Evolutionary conservation across 805 yeast genomes (phyloP), one percentile per base, ranked within the genome.

Genomic region (Schwanniomyces vanrijiae): DNA sequence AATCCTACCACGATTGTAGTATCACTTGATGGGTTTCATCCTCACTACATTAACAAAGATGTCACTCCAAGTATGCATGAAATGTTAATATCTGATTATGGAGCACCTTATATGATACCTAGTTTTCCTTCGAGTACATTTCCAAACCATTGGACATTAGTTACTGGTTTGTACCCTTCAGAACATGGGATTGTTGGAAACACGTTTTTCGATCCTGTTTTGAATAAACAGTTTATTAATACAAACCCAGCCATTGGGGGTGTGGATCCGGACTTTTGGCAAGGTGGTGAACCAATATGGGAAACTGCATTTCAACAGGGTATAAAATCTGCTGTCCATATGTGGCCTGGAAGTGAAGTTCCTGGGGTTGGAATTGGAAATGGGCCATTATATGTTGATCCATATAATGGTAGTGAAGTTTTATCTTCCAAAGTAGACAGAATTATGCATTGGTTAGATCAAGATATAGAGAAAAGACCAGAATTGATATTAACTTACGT

Each of bases 331-430:
- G 95, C 90, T 0, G 85, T 89, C n/a, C 96, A 90, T 64, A 90
- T 90, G 96, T 91, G 96, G 96, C 97, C 97, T 0, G 97, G 97
- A 1, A 82, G 90, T 48, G 96, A 90, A 55, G 95, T 83, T 6
- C 76, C 77, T 21, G 81, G 78, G 59, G 67, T 66, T 5, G 69
- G 68, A 11, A 59, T 62, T 28, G 56, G 29, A 47, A 59, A 46
- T 73, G 79, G 46, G 4, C 77, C 75, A 19, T 60, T 76, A 46
- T 77, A 76, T 41, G 80, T 81, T 28, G 94, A 86, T 53, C 65
- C 68, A 45, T 91, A 78, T 66, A 82, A 89, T 57, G 82, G 81
- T 4, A 65, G 81, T 1, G 96, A 88, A 64, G 54, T 75, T 0
- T 66, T 88, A 13, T 70, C 78, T 2, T 58, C 67, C 2, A 91